Base-by-base conservation (phyloP, 139 green algal genomes). In the Parachlorella kessleri region DNA sequence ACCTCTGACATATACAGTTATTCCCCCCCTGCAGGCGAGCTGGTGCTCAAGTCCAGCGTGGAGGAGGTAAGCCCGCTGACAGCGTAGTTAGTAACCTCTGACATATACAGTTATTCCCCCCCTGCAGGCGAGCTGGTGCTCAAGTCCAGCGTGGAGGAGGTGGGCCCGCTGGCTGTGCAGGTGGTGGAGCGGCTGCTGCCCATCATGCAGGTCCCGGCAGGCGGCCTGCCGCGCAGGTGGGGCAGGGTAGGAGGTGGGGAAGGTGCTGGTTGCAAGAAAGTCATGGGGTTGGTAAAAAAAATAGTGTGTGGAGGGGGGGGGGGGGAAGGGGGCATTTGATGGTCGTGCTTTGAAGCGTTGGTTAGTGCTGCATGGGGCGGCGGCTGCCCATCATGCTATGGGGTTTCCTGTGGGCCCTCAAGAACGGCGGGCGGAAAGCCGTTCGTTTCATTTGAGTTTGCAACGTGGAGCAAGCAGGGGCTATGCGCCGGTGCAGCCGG, bases 51-150 rank as follows among this genome's bases (percentile, higher is more conserved):
- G 81, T 92, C 67, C 66, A 78, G 33, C 40, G n/a, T 76, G 85
- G 85, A 92, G 48, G 82, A 88, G 40, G 48, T 97, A 18, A 82
- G 76, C 59, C 88, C 87, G 59, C 83, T 87, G 38, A 89, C 90
- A 1, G 71, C 86, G 36, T n/a, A n/a, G n/a, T 70, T 89, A 0
- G 78, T 89, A n/a, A n/a, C n/a, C n/a, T n/a, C n/a, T n/a, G n/a
- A n/a, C n/a, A n/a, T n/a, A n/a, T n/a, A n/a, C n/a, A n/a, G n/a
- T n/a, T n/a, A n/a, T n/a, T n/a, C 41, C 55, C 63, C 6, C 3
- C 77, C 28, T 76, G 72, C 83, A 88, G 84, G 84, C 24, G 87
- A 98, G 85, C 79, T 99, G 48, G 84, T 86, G 14, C 74, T 98
- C 4, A 91, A 92, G 81, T 91, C 66, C 64, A 77, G 33, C 42